Percentiles rank a stretch among this genome's conserved stretches.
Conservation (phyloP, 768 basidiomycete genomes). For the Hysterangium stoloniferum region DNA sequence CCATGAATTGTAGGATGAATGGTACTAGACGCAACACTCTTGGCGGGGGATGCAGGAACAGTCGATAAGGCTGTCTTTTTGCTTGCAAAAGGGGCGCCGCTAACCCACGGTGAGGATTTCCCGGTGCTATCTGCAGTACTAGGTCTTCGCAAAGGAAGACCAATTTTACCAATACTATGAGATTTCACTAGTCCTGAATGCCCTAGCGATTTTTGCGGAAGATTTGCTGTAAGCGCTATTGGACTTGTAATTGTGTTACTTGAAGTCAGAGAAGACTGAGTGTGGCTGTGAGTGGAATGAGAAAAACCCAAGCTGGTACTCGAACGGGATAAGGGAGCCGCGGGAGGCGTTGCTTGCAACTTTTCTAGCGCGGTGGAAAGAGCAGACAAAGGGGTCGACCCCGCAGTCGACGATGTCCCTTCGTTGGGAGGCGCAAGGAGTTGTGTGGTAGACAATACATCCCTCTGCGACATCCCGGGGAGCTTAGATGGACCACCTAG, state of each 20-base stretch:
- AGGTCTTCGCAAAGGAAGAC: conserved; percentile 1
- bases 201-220: neutral
- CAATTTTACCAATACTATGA: neutral
- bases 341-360: conserved; percentile 3
- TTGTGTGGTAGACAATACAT: neutral
- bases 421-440: neutral
- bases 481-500: neutral
- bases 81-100: conserved; percentile 1
- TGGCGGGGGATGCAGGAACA: neutral
- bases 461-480: neutral
- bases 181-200: neutral
- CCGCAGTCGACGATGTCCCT: conserved; percentile 1
- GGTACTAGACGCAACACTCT: neutral
- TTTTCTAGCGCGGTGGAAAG: conserved; percentile 8
- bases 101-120: neutral
- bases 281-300: neutral
- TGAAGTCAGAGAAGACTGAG: neutral
- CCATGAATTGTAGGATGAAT: neutral
- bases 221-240: too few relatives aligned
- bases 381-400: conserved; percentile 6
- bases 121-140: neutral
- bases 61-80: neutral
- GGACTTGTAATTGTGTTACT: too few relatives aligned
- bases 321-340: neutral
- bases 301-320: conserved; percentile 1